These are phyloP conservation scores for Wickerhamomyces alni DNA, from an alignment of 805 yeast species.

Conservation along the genomic window DNA sequence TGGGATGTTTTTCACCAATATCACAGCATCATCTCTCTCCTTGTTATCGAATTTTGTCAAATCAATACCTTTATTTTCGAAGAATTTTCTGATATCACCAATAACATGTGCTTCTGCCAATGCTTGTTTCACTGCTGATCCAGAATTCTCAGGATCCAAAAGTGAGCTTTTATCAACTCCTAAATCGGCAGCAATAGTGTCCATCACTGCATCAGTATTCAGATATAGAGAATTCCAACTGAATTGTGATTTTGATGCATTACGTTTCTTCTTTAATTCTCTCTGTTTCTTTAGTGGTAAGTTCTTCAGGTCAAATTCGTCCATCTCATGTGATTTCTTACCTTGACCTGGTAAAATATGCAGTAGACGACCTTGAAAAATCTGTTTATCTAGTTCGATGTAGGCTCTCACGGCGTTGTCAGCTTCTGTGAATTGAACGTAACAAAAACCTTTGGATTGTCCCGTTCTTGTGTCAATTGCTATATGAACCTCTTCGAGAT, in stretches of 20 bases:
- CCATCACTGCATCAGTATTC: conserved; percentile 88
- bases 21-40: conserved; percentile 74
- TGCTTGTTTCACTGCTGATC: conserved; percentile 93
- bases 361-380: conserved; percentile 88
- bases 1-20: conserved; percentile 87
- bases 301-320: conserved; percentile 86
- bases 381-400: conserved; percentile 70
- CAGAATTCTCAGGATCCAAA: conserved; percentile 80
- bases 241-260: conserved; percentile 81
- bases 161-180: conserved; percentile 81
- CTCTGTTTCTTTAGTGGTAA: conserved; percentile 89
- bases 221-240: conserved; percentile 93
- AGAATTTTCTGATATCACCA: conserved; percentile 83
- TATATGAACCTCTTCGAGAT: conserved; percentile 81
- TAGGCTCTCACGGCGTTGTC: conserved; percentile 76
- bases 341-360: conserved; percentile 85
- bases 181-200: conserved; percentile 77
- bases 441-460: conserved; percentile 88
- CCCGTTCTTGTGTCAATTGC: conserved; percentile 90
- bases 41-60: conserved; percentile 57
- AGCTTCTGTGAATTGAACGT: conserved; percentile 62
- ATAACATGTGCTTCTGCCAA: conserved; percentile 95
- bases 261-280: conserved; percentile 75
- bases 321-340: conserved; percentile 76
- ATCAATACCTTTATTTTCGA: conserved; percentile 83